A percentile compares a stretch with the other conserved stretches of the same genome.
These are phyloP conservation scores for Globisporangium middletonii DNA, from an alignment of 352 stramenopile genomes.

Conservation along the genomic window DNA sequence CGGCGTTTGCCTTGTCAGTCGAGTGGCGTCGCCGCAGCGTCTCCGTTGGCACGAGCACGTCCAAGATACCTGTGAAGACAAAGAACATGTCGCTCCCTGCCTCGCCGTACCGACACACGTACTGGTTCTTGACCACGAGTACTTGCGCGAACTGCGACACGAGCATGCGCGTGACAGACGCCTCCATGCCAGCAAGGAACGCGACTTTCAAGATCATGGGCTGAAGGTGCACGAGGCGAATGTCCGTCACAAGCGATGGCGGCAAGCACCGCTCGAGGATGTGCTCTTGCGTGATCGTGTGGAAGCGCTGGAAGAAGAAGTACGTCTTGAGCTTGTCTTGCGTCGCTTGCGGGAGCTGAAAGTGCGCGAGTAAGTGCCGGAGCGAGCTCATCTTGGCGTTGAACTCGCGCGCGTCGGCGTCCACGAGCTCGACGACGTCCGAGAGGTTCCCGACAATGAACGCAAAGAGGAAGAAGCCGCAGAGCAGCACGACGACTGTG, in stretches of 20 bases:
- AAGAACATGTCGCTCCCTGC: conserved; percentile 53
- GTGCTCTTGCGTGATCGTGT: conserved; percentile 46
- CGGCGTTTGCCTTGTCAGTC: neutral
- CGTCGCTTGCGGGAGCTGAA: conserved; percentile 23
- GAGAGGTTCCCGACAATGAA: conserved; percentile 38
- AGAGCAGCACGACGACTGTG: conserved; percentile 26
- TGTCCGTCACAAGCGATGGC: conserved; percentile 40
- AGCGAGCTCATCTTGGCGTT: conserved; percentile 32
- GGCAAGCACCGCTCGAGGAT: conserved; percentile 35
- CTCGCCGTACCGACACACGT: conserved; percentile 31
- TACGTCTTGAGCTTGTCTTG: conserved; percentile 35
- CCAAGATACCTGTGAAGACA: conserved; percentile 38
- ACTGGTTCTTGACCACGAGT: conserved; percentile 27
- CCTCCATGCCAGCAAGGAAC: conserved; percentile 36
- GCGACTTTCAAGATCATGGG: conserved; percentile 50
- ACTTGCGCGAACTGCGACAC: conserved; percentile 39
- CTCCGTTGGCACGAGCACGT: conserved; percentile 18
- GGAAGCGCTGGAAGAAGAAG: conserved; percentile 44
- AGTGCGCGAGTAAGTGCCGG: conserved; percentile 32
- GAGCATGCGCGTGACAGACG: conserved; percentile 35
- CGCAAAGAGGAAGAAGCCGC: conserved; percentile 36
- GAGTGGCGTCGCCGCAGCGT: neutral
- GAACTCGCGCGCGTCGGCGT: conserved; percentile 42
- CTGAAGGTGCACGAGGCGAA: conserved; percentile 36
- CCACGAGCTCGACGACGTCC: conserved; percentile 33